phyloP scores from a whole-genome alignment of 1,139 yeast genomes.

The Yamadazyma siamensis region DNA sequence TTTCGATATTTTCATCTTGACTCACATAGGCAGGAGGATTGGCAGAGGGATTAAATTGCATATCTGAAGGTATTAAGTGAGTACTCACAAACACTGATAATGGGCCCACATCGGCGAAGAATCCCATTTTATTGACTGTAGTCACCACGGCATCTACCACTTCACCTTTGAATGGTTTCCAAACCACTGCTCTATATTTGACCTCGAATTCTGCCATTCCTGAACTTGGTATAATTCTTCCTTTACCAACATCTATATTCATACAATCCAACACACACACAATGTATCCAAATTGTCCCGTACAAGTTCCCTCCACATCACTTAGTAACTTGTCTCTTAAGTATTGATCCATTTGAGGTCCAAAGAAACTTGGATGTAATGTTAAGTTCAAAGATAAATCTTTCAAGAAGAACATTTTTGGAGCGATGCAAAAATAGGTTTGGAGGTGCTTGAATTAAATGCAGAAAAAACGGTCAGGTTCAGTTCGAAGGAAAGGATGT shows the following conservation, averaged over 20 bases:
- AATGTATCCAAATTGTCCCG: conserved; percentile 97
- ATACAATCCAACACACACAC: conserved; percentile 94
- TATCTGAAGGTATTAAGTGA: conserved; percentile 90
- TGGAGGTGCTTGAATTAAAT: not conserved
- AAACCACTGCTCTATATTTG: conserved; percentile 92
- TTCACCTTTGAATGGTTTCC: conserved; percentile 98
- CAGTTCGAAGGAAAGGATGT: too few species aligned
- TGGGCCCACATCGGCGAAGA: conserved; percentile 98
- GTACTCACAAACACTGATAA: conserved; percentile 91
- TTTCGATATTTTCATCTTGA: conserved; percentile 91
- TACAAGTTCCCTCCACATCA: conserved; percentile 98
- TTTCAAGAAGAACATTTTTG: conserved; percentile 53
- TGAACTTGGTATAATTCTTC: conserved; percentile 79
- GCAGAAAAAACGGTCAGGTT: too few species aligned
- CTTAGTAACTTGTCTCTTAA: conserved; percentile 83
- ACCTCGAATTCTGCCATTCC: conserved; percentile 98
- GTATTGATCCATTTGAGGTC: conserved; percentile 96
- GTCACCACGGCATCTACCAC: conserved; percentile 97
- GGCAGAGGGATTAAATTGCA: conserved; percentile 92
- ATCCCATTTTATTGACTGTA: conserved; percentile 93
- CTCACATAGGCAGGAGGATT: conserved; percentile 98
- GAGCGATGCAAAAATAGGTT: not conserved
- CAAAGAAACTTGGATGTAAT: conserved; percentile 94
- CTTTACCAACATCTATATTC: conserved; percentile 93
- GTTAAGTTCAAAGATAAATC: conserved; percentile 90